phyloP scores from a whole-genome alignment of 306 rosid species.

The Bauhinia variegata region DNA sequence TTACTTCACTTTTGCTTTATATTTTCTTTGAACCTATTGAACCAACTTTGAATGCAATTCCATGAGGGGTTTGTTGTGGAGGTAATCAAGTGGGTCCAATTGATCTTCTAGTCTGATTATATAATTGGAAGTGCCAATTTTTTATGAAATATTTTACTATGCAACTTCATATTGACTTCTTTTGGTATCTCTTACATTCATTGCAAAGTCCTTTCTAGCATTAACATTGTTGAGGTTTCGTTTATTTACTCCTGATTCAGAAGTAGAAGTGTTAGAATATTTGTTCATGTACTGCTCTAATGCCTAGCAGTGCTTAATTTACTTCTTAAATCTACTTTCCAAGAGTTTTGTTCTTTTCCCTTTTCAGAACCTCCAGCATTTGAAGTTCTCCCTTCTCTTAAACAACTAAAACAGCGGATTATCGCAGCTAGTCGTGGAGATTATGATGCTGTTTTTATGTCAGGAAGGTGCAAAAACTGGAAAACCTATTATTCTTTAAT shows the following conservation, averaged over 20 bases:
- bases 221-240: not conserved
- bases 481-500: conserved; percentile 22
- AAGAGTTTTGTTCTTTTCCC: conserved; percentile 4
- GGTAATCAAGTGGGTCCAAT: conserved; percentile 6
- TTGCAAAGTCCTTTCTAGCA: conserved; percentile 31
- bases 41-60: not conserved
- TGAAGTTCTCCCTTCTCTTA: conserved; percentile 95
- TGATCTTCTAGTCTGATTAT: conserved; percentile 22
- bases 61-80: conserved; percentile 9
- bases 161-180: not conserved
- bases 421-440: conserved; percentile 82
- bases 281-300: conserved; percentile 8
- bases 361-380: conserved; percentile 88
- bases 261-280: conserved; percentile 19
- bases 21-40: conserved; percentile 30
- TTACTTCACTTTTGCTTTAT: conserved; percentile 13
- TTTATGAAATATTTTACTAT: conserved; percentile 15
- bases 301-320: conserved; percentile 15
- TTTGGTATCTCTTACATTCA: not conserved
- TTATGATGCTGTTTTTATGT: conserved; percentile 90
- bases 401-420: conserved; percentile 80
- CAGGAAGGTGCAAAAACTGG: conserved; percentile 72
- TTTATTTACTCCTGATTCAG: conserved; percentile 28
- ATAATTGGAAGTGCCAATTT: conserved; percentile 2
- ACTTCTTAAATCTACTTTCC: conserved; percentile 7